Conservation (phyloP, 805 yeast genomes). For the Ogataea ramenticola region DNA sequence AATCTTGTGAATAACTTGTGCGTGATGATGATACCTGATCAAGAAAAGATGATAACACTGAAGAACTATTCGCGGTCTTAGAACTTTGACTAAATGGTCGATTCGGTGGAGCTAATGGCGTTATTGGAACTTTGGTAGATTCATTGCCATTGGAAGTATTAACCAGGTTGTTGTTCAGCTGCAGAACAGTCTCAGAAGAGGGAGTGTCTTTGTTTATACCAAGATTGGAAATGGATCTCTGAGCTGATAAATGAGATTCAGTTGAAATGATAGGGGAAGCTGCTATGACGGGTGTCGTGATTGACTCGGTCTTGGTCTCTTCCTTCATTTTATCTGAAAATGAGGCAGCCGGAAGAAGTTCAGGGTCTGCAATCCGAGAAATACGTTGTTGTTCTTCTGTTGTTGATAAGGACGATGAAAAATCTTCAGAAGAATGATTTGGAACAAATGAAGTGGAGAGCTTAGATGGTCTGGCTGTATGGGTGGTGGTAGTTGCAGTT, state of each 20-base stretch:
- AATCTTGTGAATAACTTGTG: background rate
- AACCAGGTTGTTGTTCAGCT: slow-evolving; percentile 15
- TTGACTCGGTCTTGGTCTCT: background rate
- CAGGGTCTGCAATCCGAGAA: background rate
- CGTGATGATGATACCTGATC: slow-evolving; percentile 11
- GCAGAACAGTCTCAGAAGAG: slow-evolving; percentile 7
- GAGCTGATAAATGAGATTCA: background rate
- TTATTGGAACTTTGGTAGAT: background rate
- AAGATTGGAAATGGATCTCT: background rate
- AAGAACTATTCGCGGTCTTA: slow-evolving; percentile 7
- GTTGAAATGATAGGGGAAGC: background rate
- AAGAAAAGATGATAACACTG: slow-evolving; percentile 12
- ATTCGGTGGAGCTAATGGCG: slow-evolving; percentile 12
- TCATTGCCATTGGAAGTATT: slow-evolving; percentile 10
- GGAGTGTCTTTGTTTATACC: background rate
- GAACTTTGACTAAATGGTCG: slow-evolving; percentile 13
- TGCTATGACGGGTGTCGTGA: too few species aligned
- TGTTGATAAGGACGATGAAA: too few species aligned
- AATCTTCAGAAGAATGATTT: background rate
- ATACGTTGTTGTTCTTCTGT: background rate
- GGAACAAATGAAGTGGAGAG: background rate
- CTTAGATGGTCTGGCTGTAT: slow-evolving; percentile 2
- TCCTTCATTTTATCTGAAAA: background rate
- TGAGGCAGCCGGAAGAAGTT: background rate
- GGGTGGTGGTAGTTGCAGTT: slow-evolving; percentile 15